Evolutionary conservation across 179 eudicot genomes (phyloP).

Genomic region (Spergularia azorica): DNA sequence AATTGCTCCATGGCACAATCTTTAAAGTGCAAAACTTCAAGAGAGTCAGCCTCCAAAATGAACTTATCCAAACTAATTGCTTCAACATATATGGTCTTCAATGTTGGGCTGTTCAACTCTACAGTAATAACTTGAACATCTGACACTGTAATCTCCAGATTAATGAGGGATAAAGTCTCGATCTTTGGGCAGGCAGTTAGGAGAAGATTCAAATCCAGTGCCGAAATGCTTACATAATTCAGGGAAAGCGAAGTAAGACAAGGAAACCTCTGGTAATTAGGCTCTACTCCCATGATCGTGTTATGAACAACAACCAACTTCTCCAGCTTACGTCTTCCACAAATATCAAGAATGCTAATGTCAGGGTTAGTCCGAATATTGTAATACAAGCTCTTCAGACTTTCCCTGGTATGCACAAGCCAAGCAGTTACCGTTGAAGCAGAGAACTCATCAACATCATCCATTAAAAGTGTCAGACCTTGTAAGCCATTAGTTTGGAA

Average conservation of each 20-base stretch:
- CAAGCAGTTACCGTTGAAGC: slow-evolving; percentile 89
- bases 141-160: slow-evolving; percentile 72
- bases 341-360: slow-evolving; percentile 76
- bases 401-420: slow-evolving; percentile 83
- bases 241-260: slow-evolving; percentile 73
- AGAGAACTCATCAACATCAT: slow-evolving; percentile 83
- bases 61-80: slow-evolving; percentile 87
- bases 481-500: slow-evolving; percentile 81
- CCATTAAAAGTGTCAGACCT: slow-evolving; percentile 65
- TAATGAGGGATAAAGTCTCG: slow-evolving; percentile 52
- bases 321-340: slow-evolving; percentile 79
- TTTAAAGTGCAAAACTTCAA: slow-evolving; percentile 82
- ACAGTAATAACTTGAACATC: slow-evolving; percentile 74
- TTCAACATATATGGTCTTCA: slow-evolving; percentile 71
- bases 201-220: slow-evolving; percentile 78
- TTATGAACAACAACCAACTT: slow-evolving; percentile 65
- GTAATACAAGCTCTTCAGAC: slow-evolving; percentile 59
- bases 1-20: slow-evolving; percentile 74
- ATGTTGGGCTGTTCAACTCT: slow-evolving; percentile 63
- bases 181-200: slow-evolving; percentile 81
- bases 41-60: slow-evolving; percentile 74
- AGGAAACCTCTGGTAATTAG: slow-evolving; percentile 74
- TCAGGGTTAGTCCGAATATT: slow-evolving; percentile 71
- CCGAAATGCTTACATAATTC: slow-evolving; percentile 77
- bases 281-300: slow-evolving; percentile 77